Evolutionary conservation across 2,329 filamentous ascomycete genomes (phyloP), one percentile per base, ranked within the genome.

Genomic region (Colletotrichum sp.): DNA sequence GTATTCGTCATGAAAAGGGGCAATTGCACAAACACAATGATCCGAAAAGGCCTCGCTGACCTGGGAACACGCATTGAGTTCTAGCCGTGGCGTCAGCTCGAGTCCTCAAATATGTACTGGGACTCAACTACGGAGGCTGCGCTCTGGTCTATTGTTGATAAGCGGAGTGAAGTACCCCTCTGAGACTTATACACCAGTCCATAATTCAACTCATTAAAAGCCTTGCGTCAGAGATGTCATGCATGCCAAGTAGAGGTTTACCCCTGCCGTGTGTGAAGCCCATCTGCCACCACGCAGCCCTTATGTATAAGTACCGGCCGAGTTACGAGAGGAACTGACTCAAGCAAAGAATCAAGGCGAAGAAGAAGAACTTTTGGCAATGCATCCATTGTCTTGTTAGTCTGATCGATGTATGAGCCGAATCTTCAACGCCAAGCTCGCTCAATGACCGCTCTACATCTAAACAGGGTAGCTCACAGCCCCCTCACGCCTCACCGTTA

Each of bases 211-310:
- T 43, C 39, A 4, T n/a, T 43, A 3, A 48, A 48, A 48, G 43
- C 4, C 43, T 21, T 48, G 18, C 43, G 18, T 3, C 18, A 21
- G 3, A 21, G 43, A 48, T 2, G 2, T 13, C 18, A 48, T 48
- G 43, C 5, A 7, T 4, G 0, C 3, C n/a, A 2, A 48, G 0
- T 1, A 48, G 1, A 48, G 6, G 1, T 4, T 12, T 12, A 0
- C 39, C 39, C 39, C 9, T 4, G 39, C 18, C 9, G 39, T 48
- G 39, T 12, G 18, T 12, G 18, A n/a, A 48, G 39, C 39, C 39
- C 10, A 48, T 48, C 18, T 13, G 43, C 10, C 43, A 48, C 10
- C 18, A 4, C 1, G 43, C 18, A 21, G 9, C 3, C 6, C 6
- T 3, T 48, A 21, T 0, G 9, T 48, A 48, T 48, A n/a, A 48